Conservation (phyloP, 1,284 basidiomycete species). For the Anthracocystis setariae region DNA sequence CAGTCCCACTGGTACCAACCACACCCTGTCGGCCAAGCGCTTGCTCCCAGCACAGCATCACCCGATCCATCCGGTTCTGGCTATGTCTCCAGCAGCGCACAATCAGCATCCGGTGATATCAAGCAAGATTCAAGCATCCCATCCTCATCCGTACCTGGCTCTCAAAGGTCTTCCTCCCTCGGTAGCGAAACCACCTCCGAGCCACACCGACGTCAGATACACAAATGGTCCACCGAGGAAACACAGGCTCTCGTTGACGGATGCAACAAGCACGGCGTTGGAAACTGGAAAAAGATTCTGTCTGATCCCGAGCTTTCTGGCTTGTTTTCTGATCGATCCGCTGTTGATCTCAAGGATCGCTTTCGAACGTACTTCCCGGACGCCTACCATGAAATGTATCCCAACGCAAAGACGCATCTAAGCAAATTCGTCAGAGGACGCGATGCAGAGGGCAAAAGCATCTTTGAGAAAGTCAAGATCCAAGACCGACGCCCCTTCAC, state of each 20-base stretch:
- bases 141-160: slow-evolving; percentile 20
- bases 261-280: slow-evolving; percentile 77
- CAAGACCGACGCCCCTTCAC: slow-evolving; percentile 85
- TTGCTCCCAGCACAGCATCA: slow-evolving; percentile 10
- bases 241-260: slow-evolving; percentile 65
- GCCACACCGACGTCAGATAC: slow-evolving; percentile 43
- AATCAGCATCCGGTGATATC: slow-evolving; percentile 35
- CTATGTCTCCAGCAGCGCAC: slow-evolving; percentile 47
- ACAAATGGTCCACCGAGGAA: slow-evolving; percentile 62
- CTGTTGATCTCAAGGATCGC: slow-evolving; percentile 90
- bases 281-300: slow-evolving; percentile 89
- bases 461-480: slow-evolving; percentile 65
- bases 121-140: slow-evolving; percentile 8
- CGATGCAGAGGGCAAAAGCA: slow-evolving; percentile 60
- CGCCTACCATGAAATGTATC: slow-evolving; percentile 85
- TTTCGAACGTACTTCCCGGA: slow-evolving; percentile 92
- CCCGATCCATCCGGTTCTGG: slow-evolving; percentile 30
- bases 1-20: slow-evolving; percentile 21
- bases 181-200: slow-evolving; percentile 37
- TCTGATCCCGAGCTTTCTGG: slow-evolving; percentile 68
- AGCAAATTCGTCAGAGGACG: slow-evolving; percentile 60
- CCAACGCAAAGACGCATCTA: slow-evolving; percentile 87
- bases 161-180: slow-evolving; percentile 13
- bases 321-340: slow-evolving; percentile 72
- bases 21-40: slow-evolving; percentile 7